These are phyloP conservation scores for Fusarium sp. DNA, from an alignment of 2,329 filamentous ascomycete genomes.

Conservation along the genomic window DNA sequence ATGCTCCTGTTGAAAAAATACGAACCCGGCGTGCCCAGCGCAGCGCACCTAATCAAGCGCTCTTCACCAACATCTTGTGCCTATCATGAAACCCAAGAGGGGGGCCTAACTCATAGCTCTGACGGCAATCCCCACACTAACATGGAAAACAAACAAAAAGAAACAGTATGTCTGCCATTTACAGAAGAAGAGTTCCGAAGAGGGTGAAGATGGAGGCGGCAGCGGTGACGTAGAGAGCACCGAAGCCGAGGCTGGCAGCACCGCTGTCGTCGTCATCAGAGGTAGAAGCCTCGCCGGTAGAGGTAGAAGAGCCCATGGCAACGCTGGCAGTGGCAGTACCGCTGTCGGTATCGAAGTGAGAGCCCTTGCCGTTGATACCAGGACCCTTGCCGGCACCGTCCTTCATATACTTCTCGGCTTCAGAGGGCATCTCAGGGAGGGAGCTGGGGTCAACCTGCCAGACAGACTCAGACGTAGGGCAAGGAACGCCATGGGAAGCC, in stretches of 20 bases:
- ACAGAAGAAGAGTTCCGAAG: conserved; percentile 55
- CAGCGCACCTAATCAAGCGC: conserved; percentile 39
- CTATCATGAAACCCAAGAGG: conserved; percentile 38
- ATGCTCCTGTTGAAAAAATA: conserved; percentile 43
- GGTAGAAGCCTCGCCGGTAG: conserved; percentile 36
- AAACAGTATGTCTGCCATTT: conserved; percentile 35
- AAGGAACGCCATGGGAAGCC: conserved; percentile 59
- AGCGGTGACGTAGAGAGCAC: conserved; percentile 52
- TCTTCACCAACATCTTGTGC: conserved; percentile 27
- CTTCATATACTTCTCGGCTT: conserved; percentile 64
- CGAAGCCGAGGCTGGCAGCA: conserved; percentile 45
- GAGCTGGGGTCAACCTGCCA: conserved; percentile 64
- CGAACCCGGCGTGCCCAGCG: conserved; percentile 38
- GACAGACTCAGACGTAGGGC: conserved; percentile 59
- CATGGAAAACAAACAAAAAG: conserved; percentile 22
- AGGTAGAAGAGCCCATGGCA: conserved; percentile 47
- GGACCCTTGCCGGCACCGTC: conserved; percentile 64
- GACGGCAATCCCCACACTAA: conserved; percentile 21
- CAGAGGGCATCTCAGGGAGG: conserved; percentile 63
- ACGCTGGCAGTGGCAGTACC: conserved; percentile 59
- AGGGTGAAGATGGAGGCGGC: conserved; percentile 51
- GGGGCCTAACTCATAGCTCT: conserved; percentile 6
- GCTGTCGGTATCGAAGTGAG: conserved; percentile 61
- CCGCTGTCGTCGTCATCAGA: conserved; percentile 46
- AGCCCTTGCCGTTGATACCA: conserved; percentile 64